phyloP scores from a whole-genome alignment of 1,284 basidiomycete genomes.

The Ceratobasidium sp. region DNA sequence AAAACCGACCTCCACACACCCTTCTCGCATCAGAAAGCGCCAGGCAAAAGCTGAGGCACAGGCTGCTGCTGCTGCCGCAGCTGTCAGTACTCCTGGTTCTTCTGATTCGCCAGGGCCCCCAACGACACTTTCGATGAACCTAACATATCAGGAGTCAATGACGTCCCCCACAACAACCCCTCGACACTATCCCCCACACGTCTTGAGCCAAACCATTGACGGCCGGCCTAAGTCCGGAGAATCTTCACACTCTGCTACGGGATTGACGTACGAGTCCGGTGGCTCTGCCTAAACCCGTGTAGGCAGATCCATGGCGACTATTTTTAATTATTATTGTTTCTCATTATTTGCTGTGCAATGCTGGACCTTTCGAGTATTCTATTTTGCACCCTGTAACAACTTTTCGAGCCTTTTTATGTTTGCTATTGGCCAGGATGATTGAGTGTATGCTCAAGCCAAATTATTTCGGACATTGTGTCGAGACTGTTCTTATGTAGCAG shows the following conservation, averaged over 20 bases:
- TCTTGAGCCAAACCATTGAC: constrained; percentile 28
- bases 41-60: constrained; percentile 38
- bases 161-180: constrained; percentile 20
- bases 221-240: constrained; percentile 34
- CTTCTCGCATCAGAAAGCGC: constrained; percentile 37
- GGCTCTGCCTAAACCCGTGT: constrained; percentile 32
- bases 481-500: constrained; percentile 9
- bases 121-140: constrained; percentile 2
- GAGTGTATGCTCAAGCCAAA: constrained; percentile 12
- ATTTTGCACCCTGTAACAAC: constrained; percentile 26
- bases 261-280: constrained; percentile 32
- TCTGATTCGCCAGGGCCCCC: constrained; percentile 19
- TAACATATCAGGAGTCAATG: constrained; percentile 9
- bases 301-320: constrained; percentile 29
- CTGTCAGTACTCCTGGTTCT: constrained; percentile 23
- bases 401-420: constrained; percentile 2
- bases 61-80: constrained; percentile 16
- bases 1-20: constrained; percentile 36
- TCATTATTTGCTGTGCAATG: constrained; percentile 36
- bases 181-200: constrained; percentile 30
- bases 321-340: constrained; percentile 26
- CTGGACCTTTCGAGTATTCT: constrained; percentile 27
- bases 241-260: constrained; percentile 29
- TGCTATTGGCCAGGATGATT: constrained; percentile 14
- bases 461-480: constrained; percentile 4